Conservation (phyloP, 2,329 filamentous ascomycete species). For the Daldinia sp. region DNA sequence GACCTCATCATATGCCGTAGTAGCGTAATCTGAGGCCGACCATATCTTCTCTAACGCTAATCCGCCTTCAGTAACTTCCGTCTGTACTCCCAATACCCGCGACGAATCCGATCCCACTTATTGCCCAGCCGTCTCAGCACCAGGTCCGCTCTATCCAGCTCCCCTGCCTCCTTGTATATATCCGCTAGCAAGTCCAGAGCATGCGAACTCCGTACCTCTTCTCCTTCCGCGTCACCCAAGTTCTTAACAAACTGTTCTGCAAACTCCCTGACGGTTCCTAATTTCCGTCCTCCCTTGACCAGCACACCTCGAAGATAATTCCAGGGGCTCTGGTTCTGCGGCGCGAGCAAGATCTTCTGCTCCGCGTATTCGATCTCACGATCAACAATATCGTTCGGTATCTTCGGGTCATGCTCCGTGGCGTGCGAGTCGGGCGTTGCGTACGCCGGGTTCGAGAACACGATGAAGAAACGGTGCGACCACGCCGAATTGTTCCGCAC, state of each 20-base stretch:
- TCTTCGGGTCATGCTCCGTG: slow-evolving; percentile 65
- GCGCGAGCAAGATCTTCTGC: slow-evolving; percentile 79
- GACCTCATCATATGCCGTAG: neutral
- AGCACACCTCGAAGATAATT: slow-evolving; percentile 87
- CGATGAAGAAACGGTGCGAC: slow-evolving; percentile 96
- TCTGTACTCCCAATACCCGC: slow-evolving; percentile 91
- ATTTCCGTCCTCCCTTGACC: slow-evolving; percentile 69
- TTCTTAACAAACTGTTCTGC: slow-evolving; percentile 64
- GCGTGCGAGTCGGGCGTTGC: slow-evolving; percentile 62
- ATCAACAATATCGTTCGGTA: slow-evolving; percentile 74
- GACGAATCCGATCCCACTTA: slow-evolving; percentile 91
- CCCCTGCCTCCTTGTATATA: slow-evolving; percentile 69
- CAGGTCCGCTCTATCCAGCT: slow-evolving; percentile 71
- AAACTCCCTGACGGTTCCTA: slow-evolving; percentile 62
- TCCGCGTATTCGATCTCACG: slow-evolving; percentile 81
- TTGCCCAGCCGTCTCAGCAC: slow-evolving; percentile 80
- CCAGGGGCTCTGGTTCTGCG: slow-evolving; percentile 96
- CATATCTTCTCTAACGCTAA: neutral
- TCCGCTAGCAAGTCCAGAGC: slow-evolving; percentile 80
- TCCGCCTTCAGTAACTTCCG: slow-evolving; percentile 59
- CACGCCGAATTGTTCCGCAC: slow-evolving; percentile 97
- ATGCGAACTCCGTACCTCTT: slow-evolving; percentile 71
- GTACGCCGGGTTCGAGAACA: slow-evolving; percentile 74
- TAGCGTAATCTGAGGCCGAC: neutral
- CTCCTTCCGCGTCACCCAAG: slow-evolving; percentile 58